Evolutionary conservation across 306 rosid species (phyloP).

Genomic region (barrel medic (Medicago truncatula)): DNA sequence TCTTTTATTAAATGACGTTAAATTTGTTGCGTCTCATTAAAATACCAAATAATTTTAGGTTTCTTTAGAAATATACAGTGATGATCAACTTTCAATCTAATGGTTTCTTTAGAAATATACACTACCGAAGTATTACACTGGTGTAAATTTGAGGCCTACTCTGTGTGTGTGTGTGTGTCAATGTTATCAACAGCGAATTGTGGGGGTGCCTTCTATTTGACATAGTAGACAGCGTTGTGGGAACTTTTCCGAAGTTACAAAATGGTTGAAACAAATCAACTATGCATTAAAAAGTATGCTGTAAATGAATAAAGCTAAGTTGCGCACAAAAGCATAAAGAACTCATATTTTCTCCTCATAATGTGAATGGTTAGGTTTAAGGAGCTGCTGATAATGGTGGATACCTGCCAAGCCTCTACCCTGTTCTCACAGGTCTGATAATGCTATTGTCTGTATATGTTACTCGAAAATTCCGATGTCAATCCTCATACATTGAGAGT

Average conservation of each 20-base stretch:
- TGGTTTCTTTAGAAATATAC: too few relatives aligned
- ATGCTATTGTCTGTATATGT: slow-evolving; percentile 26
- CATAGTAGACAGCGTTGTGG: background rate
- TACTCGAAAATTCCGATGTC: slow-evolving; percentile 16
- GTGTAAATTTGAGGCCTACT: too few relatives aligned
- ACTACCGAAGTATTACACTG: too few relatives aligned
- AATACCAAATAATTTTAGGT: too few relatives aligned
- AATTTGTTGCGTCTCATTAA: background rate
- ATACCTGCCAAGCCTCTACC: slow-evolving; percentile 96
- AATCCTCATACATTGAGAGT: slow-evolving; percentile 24
- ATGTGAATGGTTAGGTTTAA: slow-evolving; percentile 70
- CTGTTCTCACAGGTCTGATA: slow-evolving; percentile 87
- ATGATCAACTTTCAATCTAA: background rate
- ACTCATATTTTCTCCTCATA: slow-evolving; percentile 29
- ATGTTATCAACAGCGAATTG: background rate
- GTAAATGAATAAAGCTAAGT: background rate
- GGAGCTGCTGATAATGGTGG: slow-evolving; percentile 99
- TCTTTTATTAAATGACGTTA: background rate
- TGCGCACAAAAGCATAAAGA: slow-evolving; percentile 16
- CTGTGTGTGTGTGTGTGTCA: too few relatives aligned
- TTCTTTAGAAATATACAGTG: background rate
- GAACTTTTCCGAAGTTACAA: background rate
- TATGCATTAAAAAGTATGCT: background rate
- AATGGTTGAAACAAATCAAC: background rate
- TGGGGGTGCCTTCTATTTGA: background rate